A percentile compares a stretch with the other conserved stretches of the same genome.
These are phyloP conservation scores for Glonium stellatum DNA, from an alignment of 495 filamentous ascomycete species.

Conservation along the genomic window DNA sequence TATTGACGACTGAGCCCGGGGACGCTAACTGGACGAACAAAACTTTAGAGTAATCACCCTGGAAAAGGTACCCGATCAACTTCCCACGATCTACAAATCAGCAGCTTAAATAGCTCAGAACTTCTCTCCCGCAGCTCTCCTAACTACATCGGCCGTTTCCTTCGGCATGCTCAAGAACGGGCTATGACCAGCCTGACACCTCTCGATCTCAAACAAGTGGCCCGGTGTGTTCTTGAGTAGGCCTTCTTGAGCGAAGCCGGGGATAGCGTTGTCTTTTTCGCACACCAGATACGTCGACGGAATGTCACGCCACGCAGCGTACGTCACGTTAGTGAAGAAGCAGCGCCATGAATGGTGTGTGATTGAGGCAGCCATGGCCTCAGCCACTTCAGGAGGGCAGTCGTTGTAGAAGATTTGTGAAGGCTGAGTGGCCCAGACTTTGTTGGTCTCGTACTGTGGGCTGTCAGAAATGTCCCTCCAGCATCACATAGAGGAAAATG, in stretches of 20 bases:
- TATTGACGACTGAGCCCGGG: no score
- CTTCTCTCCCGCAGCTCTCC: not conserved
- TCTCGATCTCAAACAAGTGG: slow-evolving; percentile 12
- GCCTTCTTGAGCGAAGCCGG: slow-evolving; percentile 13
- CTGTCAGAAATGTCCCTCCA: not conserved
- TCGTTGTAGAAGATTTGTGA: not conserved
- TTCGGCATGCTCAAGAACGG: slow-evolving; percentile 22
- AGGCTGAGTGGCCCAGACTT: no score
- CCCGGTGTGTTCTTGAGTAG: slow-evolving; percentile 7
- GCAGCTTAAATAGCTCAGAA: not conserved
- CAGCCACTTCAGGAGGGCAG: not conserved
- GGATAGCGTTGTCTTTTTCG: slow-evolving; percentile 20
- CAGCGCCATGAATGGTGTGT: slow-evolving; percentile 10
- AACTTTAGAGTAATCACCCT: no score
- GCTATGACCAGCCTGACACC: slow-evolving; percentile 17
- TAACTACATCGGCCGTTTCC: slow-evolving; percentile 6
- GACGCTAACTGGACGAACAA: no score
- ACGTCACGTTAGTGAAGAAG: slow-evolving; percentile 1
- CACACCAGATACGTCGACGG: slow-evolving; percentile 18
- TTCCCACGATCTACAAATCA: no score
- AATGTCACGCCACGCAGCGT: slow-evolving; percentile 12
- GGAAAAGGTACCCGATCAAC: no score
- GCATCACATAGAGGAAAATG: not conserved
- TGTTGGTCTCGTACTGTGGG: no score
- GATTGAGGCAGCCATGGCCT: slow-evolving; percentile 1